Percentiles rank a stretch among this genome's conserved stretches.
Conservation (phyloP, 805 yeast genomes). For the Zygosaccharomyces kombuchaensis region DNA sequence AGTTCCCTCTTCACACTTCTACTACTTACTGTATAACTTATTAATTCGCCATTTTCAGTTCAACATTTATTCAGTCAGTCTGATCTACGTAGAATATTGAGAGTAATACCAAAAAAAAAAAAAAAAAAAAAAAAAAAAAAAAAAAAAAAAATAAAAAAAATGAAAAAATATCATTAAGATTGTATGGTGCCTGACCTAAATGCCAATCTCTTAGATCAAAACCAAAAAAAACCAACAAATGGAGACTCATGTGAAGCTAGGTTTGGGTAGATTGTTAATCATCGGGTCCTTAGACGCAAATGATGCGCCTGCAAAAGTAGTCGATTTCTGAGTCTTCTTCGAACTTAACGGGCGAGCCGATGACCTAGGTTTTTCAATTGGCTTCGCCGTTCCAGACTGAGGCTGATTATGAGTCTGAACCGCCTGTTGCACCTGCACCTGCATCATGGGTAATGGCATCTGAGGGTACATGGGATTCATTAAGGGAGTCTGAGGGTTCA, state of each 20-base stretch:
- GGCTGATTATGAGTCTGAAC: neutral
- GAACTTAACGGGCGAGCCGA: neutral
- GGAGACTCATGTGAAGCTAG: conserved; percentile 27
- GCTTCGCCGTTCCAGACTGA: neutral
- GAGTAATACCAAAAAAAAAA: neutral
- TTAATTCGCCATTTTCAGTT: neutral
- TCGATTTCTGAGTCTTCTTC: conserved; percentile 1
- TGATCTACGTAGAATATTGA: neutral
- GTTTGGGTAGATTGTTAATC: conserved; percentile 33
- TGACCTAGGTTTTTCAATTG: neutral
- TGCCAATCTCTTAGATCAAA: neutral
- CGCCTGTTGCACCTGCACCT: neutral
- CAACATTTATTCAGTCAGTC: neutral
- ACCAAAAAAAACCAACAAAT: conserved; percentile 1
- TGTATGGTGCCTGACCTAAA: conserved; percentile 14
- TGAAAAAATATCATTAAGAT: neutral
- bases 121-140: neutral
- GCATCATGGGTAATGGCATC: conserved; percentile 16
- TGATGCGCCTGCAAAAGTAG: conserved; percentile 34
- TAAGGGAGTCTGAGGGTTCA: conserved; percentile 15
- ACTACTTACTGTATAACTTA: conserved; percentile 4
- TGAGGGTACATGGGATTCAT: conserved; percentile 16
- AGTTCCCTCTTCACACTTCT: neutral
- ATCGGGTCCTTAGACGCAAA: conserved; percentile 34
- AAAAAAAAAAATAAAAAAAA: neutral